Evolutionary conservation across 73 alveolate genomes (phyloP).

Genomic region (Diophrys sp.): DNA sequence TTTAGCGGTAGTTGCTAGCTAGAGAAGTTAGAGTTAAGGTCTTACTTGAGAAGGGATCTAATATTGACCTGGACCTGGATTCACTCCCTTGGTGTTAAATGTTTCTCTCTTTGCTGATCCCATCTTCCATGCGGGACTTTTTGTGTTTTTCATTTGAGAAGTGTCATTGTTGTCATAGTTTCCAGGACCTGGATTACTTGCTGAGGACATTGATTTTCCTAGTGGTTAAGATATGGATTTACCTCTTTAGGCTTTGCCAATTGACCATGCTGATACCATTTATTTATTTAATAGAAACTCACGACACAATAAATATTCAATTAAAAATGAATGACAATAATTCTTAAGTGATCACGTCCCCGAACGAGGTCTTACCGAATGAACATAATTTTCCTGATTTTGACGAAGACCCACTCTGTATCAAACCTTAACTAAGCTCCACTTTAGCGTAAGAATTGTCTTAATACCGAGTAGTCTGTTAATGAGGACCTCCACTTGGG

Average conservation of each 20-base stretch:
- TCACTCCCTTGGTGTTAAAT: not conserved
- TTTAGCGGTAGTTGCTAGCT: not conserved
- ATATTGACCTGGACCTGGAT: not conserved
- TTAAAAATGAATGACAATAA: not conserved
- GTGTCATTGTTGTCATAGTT: not conserved
- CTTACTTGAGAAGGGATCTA: not conserved
- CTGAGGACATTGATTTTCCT: too few species aligned
- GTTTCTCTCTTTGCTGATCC: not conserved
- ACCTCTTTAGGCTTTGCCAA: not conserved
- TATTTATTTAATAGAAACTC: not conserved
- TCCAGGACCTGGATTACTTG: not conserved
- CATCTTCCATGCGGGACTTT: not conserved
- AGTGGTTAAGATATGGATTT: not conserved
- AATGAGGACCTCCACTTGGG: conserved; percentile 55
- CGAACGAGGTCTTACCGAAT: not conserved
- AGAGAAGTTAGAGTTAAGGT: too few species aligned
- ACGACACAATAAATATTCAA: not conserved
- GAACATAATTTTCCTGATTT: too few species aligned
- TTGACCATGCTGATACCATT: not conserved
- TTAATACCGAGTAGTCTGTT: conserved; percentile 15
- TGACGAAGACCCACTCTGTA: too few species aligned
- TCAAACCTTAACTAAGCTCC: too few species aligned
- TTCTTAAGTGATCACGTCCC: not conserved
- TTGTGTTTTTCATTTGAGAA: not conserved
- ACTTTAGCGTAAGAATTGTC: too few species aligned